A percentile compares a stretch with the other conserved stretches of the same genome.
phyloP scores from a whole-genome alignment of 192 early-diverging fungal genomes.

The Spizellomyces punctatus region DNA sequence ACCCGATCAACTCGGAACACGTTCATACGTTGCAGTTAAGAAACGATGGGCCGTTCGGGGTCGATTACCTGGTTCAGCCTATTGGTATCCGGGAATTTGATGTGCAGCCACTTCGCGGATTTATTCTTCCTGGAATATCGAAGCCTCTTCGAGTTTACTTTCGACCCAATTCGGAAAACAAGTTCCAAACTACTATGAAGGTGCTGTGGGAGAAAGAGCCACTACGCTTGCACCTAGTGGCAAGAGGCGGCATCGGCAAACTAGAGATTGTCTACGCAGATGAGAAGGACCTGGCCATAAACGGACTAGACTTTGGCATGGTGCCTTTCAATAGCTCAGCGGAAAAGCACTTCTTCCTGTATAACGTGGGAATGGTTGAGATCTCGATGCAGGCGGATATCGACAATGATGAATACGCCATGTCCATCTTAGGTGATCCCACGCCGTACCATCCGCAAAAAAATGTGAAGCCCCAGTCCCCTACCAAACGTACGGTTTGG shows the following conservation, averaged over 20 bases:
- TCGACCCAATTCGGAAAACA: constrained; percentile 52
- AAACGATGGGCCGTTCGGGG: constrained; percentile 60
- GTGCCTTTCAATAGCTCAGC: constrained; percentile 59
- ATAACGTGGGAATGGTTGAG: constrained; percentile 60
- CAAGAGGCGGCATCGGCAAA: constrained; percentile 58
- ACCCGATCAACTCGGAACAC: constrained; percentile 53
- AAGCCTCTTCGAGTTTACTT: constrained; percentile 51
- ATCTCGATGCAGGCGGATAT: constrained; percentile 44
- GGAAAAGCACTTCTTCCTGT: constrained; percentile 60
- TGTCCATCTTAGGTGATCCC: constrained; percentile 51
- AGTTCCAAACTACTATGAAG: constrained; percentile 50
- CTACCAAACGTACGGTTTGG: constrained; percentile 44
- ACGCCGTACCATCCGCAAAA: constrained; percentile 28
- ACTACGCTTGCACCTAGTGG: constrained; percentile 44
- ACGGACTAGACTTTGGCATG: constrained; percentile 65
- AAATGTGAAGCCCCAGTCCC: constrained; percentile 23
- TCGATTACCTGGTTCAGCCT: constrained; percentile 63
- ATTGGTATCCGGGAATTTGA: constrained; percentile 56
- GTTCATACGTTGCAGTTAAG: constrained; percentile 43
- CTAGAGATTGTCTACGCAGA: constrained; percentile 56
- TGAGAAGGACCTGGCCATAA: constrained; percentile 43
- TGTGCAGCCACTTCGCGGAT: constrained; percentile 56
- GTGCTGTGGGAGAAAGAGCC: constrained; percentile 60
- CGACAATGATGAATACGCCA: constrained; percentile 54
- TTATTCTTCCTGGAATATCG: constrained; percentile 45